These are phyloP conservation scores for Euclidium syriacum DNA, from an alignment of 345 rosid species.

Conservation along the genomic window DNA sequence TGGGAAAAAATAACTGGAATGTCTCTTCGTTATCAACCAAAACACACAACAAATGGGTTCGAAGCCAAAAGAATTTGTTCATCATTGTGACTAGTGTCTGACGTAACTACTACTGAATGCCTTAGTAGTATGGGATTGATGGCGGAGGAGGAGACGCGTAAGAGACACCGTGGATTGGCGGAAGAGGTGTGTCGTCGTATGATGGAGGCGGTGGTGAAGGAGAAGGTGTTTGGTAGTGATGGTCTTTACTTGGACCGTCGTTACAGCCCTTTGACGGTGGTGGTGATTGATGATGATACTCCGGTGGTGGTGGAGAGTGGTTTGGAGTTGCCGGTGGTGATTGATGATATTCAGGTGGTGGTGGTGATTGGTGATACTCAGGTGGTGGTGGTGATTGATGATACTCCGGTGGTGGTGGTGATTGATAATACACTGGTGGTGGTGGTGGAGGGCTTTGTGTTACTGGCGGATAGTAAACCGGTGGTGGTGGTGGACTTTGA, in stretches of 20 bases:
- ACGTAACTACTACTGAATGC: constrained; percentile 16
- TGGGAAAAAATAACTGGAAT: constrained; percentile 8
- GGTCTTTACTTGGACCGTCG: constrained; percentile 24
- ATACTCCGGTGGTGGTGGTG: constrained; percentile 18
- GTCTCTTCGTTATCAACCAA: constrained; percentile 14
- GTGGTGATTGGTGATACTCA: too few species aligned
- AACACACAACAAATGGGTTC: constrained; percentile 5
- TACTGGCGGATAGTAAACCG: neutral
- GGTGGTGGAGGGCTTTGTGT: constrained; percentile 11
- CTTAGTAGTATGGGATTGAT: constrained; percentile 32
- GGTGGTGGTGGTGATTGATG: neutral
- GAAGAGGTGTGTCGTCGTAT: constrained; percentile 26
- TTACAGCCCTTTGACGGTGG: constrained; percentile 22
- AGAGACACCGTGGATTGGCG: constrained; percentile 30
- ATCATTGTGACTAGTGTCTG: constrained; percentile 17
- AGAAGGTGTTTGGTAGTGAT: constrained; percentile 23
- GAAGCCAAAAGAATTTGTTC: constrained; percentile 29
- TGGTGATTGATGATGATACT: neutral
- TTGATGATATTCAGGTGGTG: constrained; percentile 16
- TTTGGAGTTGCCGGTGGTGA: constrained; percentile 17
- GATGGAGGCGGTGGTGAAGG: constrained; percentile 24
- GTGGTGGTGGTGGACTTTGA: neutral
- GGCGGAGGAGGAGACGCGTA: constrained; percentile 34
- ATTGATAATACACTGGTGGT: constrained; percentile 16
- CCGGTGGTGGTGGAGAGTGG: constrained; percentile 20